Conservation (phyloP, 2,329 filamentous ascomycete genomes). For the Pochonia chlamydosporia region DNA sequence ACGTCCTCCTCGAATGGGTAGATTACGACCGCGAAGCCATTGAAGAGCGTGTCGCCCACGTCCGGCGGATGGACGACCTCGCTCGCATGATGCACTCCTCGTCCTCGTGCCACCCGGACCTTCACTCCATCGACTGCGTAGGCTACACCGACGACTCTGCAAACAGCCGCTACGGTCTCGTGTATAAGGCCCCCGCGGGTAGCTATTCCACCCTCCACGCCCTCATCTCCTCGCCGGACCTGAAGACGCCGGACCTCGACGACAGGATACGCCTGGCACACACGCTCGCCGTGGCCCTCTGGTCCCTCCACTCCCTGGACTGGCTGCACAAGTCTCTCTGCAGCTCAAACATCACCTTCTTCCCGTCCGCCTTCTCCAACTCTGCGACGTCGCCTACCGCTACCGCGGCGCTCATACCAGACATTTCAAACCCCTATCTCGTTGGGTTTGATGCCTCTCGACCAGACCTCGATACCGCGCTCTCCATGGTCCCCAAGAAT, state of each 20-base stretch:
- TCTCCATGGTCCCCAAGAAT: constrained; percentile 39
- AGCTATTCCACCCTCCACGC: constrained; percentile 32
- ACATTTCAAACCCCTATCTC: constrained; percentile 38
- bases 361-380: constrained; percentile 34
- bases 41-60: constrained; percentile 35
- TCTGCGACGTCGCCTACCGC: constrained; percentile 24
- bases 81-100: constrained; percentile 41
- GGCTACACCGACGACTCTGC: constrained; percentile 38
- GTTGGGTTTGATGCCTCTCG: constrained; percentile 51
- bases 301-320: constrained; percentile 47
- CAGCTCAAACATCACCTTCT: constrained; percentile 49
- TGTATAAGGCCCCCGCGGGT: constrained; percentile 31
- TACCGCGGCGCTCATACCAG: constrained; percentile 30
- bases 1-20: constrained; percentile 39
- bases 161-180: constrained; percentile 35
- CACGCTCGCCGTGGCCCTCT: constrained; percentile 37
- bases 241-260: constrained; percentile 39
- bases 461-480: constrained; percentile 43
- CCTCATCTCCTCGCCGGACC: constrained; percentile 31
- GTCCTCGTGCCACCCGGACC: constrained; percentile 37
- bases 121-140: constrained; percentile 40
- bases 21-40: constrained; percentile 36
- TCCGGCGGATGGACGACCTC: constrained; percentile 40
- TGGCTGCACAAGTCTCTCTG: constrained; percentile 54
- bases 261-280: constrained; percentile 35